phyloP scores from a whole-genome alignment of 805 yeast species.

The Barnettozyma populi region DNA sequence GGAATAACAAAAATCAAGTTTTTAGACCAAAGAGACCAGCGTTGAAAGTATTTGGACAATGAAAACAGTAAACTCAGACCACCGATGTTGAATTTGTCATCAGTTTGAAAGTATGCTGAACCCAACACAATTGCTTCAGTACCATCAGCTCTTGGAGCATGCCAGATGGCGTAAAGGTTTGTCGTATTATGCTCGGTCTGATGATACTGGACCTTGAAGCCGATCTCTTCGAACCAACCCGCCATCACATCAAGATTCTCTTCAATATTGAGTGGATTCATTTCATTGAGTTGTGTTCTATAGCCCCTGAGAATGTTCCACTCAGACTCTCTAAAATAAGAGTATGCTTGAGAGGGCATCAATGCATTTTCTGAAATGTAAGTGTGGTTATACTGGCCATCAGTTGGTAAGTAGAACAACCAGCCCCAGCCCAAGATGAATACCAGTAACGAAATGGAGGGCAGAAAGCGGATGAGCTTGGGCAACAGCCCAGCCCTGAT shows the following conservation, averaged over 20 bases:
- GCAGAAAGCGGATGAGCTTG: conserved; percentile 37
- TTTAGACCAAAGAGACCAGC: conserved; percentile 94
- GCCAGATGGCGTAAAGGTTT: conserved; percentile 73
- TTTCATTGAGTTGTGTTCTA: conserved; percentile 40
- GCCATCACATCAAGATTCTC: conserved; percentile 42
- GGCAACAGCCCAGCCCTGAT: conserved; percentile 43
- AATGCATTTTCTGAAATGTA: conserved; percentile 94
- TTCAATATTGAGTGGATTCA: conserved; percentile 23
- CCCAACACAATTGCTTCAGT: conserved; percentile 91
- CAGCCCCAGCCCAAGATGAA: conserved; percentile 46
- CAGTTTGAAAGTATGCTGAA: conserved; percentile 79
- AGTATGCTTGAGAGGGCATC: conserved; percentile 93
- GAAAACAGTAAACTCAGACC: conserved; percentile 73
- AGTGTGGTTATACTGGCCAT: conserved; percentile 77
- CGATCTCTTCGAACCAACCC: conserved; percentile 64
- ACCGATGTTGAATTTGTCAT: conserved; percentile 63
- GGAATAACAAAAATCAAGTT: conserved; percentile 85
- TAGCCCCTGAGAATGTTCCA: conserved; percentile 91
- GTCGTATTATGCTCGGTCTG: conserved; percentile 37
- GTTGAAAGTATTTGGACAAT: conserved; percentile 70
- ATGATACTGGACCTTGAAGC: conserved; percentile 53
- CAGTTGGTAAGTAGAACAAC: conserved; percentile 65
- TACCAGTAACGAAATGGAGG: conserved; percentile 37
- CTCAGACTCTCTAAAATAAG: conserved; percentile 88
- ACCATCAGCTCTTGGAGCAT: conserved; percentile 93